Percentiles rank a stretch among this genome's conserved stretches.
Conservation (phyloP, 768 basidiomycete genomes). For the Coprinopsis cinerea region DNA sequence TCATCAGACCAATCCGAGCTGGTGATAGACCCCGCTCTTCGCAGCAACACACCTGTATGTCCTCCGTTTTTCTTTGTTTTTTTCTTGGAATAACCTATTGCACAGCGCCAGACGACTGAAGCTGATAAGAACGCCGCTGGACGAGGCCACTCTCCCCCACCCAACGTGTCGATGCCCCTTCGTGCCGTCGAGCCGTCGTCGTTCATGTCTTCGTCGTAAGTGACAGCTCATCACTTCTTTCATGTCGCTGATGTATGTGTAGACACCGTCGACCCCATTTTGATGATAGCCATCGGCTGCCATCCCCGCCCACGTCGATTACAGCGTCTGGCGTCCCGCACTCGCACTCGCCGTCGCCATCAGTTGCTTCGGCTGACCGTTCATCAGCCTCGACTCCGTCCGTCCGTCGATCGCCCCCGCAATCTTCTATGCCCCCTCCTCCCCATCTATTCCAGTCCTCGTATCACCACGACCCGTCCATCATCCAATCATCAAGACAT, state of each 20-base stretch:
- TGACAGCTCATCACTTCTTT: slow-evolving; percentile 12
- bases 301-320: slow-evolving; percentile 29
- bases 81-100: slow-evolving; percentile 25
- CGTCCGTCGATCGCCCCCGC: slow-evolving; percentile 33
- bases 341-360: slow-evolving; percentile 56
- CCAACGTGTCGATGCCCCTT: slow-evolving; percentile 23
- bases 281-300: slow-evolving; percentile 33
- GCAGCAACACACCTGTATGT: slow-evolving; percentile 30
- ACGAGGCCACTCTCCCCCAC: slow-evolving; percentile 7
- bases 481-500: slow-evolving; percentile 19
- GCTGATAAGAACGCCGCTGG: slow-evolving; percentile 15
- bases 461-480: slow-evolving; percentile 33
- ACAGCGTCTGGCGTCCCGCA: slow-evolving; percentile 27
- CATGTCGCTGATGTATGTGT: slow-evolving; percentile 14
- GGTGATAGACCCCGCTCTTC: slow-evolving; percentile 25
- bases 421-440: slow-evolving; percentile 21
- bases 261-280: slow-evolving; percentile 32
- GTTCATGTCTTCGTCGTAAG: slow-evolving; percentile 12
- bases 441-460: slow-evolving; percentile 29
- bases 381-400: slow-evolving; percentile 52
- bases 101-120: slow-evolving; percentile 34
- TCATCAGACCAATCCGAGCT: slow-evolving; percentile 15
- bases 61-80: slow-evolving; percentile 19
- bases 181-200: slow-evolving; percentile 9
- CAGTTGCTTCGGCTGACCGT: slow-evolving; percentile 53